A percentile compares a stretch with the other conserved stretches of the same genome.
These are phyloP conservation scores for Glycine tomentella DNA, from an alignment of 306 rosid genomes.

Conservation along the genomic window DNA sequence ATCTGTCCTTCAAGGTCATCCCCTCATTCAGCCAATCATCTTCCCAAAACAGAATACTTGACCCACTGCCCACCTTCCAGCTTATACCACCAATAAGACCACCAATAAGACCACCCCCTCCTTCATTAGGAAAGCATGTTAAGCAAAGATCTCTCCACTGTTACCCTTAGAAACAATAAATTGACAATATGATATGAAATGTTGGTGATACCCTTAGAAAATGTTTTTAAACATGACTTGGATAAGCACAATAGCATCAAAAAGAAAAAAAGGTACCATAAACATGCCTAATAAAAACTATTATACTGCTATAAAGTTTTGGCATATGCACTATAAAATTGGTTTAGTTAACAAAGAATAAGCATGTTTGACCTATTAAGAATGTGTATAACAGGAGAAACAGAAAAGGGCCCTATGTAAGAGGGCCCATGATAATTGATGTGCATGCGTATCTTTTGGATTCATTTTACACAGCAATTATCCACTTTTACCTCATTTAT, in stretches of 20 bases:
- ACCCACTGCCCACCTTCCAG: too few relatives aligned
- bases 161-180: too few relatives aligned
- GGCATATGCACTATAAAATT: neutral
- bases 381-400: neutral
- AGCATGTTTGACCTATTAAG: neutral
- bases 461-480: too few relatives aligned
- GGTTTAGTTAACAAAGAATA: slow-evolving; percentile 12
- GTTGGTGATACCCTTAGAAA: slow-evolving; percentile 4
- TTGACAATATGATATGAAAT: neutral
- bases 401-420: neutral
- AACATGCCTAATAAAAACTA: neutral
- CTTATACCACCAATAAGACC: too few relatives aligned
- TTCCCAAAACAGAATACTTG: too few relatives aligned
- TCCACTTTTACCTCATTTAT: too few relatives aligned
- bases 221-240: slow-evolving; percentile 14
- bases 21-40: too few relatives aligned
- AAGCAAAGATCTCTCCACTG: too few relatives aligned
- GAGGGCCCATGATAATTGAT: neutral
- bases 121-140: too few relatives aligned
- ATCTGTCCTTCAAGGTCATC: too few relatives aligned
- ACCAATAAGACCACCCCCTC: too few relatives aligned
- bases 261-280: neutral
- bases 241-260: neutral
- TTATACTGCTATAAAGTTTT: neutral
- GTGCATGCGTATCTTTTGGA: too few relatives aligned